These are phyloP conservation scores for Schrenkiella parvula DNA, from an alignment of 345 rosid genomes.

Conservation along the genomic window DNA sequence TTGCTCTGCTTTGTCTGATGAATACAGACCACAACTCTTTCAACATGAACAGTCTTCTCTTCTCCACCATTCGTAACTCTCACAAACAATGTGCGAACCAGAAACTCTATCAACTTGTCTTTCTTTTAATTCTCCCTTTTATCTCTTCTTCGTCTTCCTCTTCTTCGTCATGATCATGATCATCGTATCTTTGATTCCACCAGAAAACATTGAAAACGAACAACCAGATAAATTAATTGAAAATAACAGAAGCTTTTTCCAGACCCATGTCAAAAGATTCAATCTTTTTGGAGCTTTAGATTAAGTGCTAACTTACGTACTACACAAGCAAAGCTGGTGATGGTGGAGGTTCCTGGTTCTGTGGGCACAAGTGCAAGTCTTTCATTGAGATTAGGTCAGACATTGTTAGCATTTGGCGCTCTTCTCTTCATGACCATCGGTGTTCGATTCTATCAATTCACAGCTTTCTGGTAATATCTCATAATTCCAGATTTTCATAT, in stretches of 20 bases:
- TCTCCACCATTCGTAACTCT: slow-evolving; percentile 29
- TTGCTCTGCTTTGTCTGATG: slow-evolving; percentile 34
- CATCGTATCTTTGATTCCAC: not conserved
- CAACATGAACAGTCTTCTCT: slow-evolving; percentile 33
- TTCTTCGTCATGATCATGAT: slow-evolving; percentile 1
- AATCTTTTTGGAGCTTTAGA: slow-evolving; percentile 5
- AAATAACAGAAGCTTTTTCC: not conserved
- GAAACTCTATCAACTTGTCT: slow-evolving; percentile 26
- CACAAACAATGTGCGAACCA: slow-evolving; percentile 33
- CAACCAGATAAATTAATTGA: not conserved
- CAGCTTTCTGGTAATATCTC: slow-evolving; percentile 73
- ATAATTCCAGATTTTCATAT: not conserved
- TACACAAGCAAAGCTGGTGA: slow-evolving; percentile 28
- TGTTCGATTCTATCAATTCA: slow-evolving; percentile 77
- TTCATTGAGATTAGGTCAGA: slow-evolving; percentile 76
- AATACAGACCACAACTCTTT: slow-evolving; percentile 36
- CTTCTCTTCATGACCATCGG: slow-evolving; percentile 87
- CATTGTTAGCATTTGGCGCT: slow-evolving; percentile 71
- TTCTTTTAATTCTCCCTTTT: not conserved
- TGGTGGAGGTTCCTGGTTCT: slow-evolving; percentile 67
- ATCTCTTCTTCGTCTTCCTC: not conserved
- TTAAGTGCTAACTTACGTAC: not conserved
- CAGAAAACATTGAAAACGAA: not conserved
- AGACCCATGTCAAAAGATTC: slow-evolving; percentile 5
- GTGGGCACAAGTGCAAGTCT: slow-evolving; percentile 74